phyloP scores from a whole-genome alignment of 164 flowering plant species.

The Macadamia tetraphylla region DNA sequence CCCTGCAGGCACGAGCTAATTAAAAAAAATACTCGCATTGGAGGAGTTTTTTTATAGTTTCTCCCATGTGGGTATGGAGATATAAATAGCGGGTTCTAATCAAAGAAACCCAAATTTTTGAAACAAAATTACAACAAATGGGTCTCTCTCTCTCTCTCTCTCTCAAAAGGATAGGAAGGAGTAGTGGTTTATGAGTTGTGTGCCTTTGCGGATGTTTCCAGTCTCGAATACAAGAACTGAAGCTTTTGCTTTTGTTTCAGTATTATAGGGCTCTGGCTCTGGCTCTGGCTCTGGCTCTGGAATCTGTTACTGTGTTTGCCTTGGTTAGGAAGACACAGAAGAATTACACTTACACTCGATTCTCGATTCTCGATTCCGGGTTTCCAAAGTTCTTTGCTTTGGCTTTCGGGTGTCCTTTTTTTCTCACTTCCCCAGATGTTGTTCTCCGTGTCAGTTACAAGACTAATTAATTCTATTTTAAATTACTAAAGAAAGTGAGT shows the following conservation, averaged over 20 bases:
- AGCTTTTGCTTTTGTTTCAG: constrained; percentile 59
- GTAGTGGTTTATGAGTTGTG: not conserved
- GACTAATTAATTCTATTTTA: not conserved
- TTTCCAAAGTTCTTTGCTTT: constrained; percentile 49
- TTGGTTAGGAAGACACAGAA: constrained; percentile 22
- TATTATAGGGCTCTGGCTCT: constrained; percentile 16
- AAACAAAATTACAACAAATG: not conserved
- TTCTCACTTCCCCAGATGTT: constrained; percentile 86
- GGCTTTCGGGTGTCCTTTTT: constrained; percentile 23
- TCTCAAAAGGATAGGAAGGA: constrained; percentile 10
- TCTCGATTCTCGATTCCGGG: constrained; percentile 29
- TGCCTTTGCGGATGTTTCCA: constrained; percentile 37
- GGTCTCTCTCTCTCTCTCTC: not conserved
- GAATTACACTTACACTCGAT: constrained; percentile 34
- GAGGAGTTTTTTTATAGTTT: constrained; percentile 25
- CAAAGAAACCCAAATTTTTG: constrained; percentile 31
- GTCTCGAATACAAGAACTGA: constrained; percentile 74
- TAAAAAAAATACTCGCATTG: constrained; percentile 21
- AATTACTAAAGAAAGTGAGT: constrained; percentile 22
- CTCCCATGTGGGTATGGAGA: constrained; percentile 40
- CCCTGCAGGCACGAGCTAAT: constrained; percentile 30
- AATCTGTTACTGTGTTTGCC: constrained; percentile 54
- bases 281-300: constrained; percentile 10
- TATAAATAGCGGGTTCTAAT: constrained; percentile 41
- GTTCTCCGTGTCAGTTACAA: constrained; percentile 32